Base-by-base conservation (phyloP, 768 basidiomycete genomes). In the Lentinula aciculospora region DNA sequence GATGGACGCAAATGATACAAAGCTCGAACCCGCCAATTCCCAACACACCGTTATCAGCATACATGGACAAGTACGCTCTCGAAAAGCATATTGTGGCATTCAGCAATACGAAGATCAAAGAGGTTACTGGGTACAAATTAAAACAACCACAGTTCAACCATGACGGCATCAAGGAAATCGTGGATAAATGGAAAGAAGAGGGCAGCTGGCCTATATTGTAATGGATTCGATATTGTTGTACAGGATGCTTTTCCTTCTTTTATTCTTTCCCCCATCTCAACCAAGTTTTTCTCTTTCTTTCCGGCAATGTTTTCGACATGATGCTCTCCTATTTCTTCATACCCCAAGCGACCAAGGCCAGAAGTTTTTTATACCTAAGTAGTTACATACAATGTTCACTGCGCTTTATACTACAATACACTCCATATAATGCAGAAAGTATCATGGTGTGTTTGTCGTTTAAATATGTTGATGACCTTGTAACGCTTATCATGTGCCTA, bases 141-240 rank as follows among this genome's bases (percentile, higher is more conserved):
- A 80, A 77, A 62, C 74, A 74, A 32, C 89, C 92, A 1, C 64
- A 77, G 34, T 84, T 93, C 65, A 78, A 76, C 63, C 80, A 80
- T 46, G 83, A 83, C 17, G 73, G 79, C 6, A 67, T 94, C 54
- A 73, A 76, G 65, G 89, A 92, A 57, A 76, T 90, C 29, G 80
- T 94, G 32, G 85, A 88, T 64, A 87, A 88, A 68, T 92, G 88
- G 84, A 90, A 88, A 67, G 83, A 70, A 13, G 92, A 94, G 63
- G 83, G 85, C 25, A 72, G 65, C 57, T 83, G 80, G 79, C 81
- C 81, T n/a, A 73, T 68, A 53, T 66, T 74, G 56, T 64, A 71
- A 21, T 71, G 61, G 25, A 32, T 50, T 34, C 25, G 21, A 44
- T 44, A 8, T 44, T 53, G 34, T 53, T 39, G 51, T 46, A 44